Base-by-base conservation (phyloP, 2,329 filamentous ascomycete genomes). In the Verticillium alfalfae region DNA sequence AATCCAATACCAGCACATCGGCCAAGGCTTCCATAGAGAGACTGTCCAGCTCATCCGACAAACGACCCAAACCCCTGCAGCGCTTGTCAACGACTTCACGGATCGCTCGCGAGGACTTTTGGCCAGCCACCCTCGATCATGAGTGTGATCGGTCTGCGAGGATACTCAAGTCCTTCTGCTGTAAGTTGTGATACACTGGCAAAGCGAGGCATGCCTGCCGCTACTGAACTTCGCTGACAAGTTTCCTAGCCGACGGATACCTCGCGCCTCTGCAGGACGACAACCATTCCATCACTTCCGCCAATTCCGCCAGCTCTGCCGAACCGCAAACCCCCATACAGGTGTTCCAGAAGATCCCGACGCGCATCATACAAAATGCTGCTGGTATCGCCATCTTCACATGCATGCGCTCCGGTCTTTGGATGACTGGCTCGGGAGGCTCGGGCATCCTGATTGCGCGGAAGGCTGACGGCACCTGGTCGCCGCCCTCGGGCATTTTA, bases 341-440 rank as follows among this genome's bases (percentile, higher is more conserved):
- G 57, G 71, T 91, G 18, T 75, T 82, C 59, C 92, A 94, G 76
- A 95, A 93, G 78, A 97, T 98, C 34, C 94, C 94, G 0, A 80
- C 88, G 62, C 84, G 89, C 70, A 92, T 97, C 62, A 92, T 98
- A 68, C 87, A 91, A 71, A 91, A 95, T 76, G 93, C 93, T 34
- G 92, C 94, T 67, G 94, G 92, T 12, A 84, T 98, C 62, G 93
- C 92, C 60, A 91, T 98, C 67, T 97, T 97, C 78, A 97, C 93
- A 1, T 96, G 92, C 36, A 96, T 97, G 92, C 88, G 94, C 63
- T 94, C 92, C 15, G 94, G 94, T 13, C 79, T 97, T 37, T 97
- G 93, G 91, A 83, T 96, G 68, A 94, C 91, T 56, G 94, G 94
- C 56, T 93, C 93, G 16, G 93, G 93, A 34, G 94, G 94, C 45